Conservation (phyloP, 1,139 yeast genomes). For the Geotrichum cucujoidarum region DNA sequence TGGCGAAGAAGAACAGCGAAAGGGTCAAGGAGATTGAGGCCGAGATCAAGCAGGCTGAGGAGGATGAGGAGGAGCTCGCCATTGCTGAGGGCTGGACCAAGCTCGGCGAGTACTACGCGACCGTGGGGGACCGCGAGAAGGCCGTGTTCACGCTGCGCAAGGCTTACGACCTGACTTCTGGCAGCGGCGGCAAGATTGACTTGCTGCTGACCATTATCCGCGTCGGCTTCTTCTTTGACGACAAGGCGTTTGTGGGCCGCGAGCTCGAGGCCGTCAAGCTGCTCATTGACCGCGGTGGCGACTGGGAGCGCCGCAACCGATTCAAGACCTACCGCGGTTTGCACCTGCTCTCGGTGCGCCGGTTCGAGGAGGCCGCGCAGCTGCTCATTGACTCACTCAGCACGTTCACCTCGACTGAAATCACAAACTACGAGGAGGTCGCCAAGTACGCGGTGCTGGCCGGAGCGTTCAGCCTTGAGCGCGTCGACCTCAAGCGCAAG, state of each 20-base stretch:
- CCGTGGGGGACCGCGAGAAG: conserved; percentile 71
- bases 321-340: conserved; percentile 89
- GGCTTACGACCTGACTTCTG: conserved; percentile 75
- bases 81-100: conserved; percentile 69
- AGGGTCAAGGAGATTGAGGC: conserved; percentile 55
- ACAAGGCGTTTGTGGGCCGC: conserved; percentile 62
- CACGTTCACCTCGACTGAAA: conserved; percentile 92
- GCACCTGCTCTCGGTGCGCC: conserved; percentile 76
- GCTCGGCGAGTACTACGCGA: conserved; percentile 84
- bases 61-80: conserved; percentile 87
- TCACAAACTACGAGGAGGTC: conserved; percentile 82
- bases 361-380: conserved; percentile 77
- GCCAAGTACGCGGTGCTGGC: conserved; percentile 84
- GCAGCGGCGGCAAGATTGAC: conserved; percentile 88
- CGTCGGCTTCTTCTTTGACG: conserved; percentile 82
- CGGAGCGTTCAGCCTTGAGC: conserved; percentile 74
- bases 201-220: conserved; percentile 74
- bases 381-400: conserved; percentile 86
- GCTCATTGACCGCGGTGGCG: conserved; percentile 92
- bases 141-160: conserved; percentile 70
- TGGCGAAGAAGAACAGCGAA: conserved; percentile 51
- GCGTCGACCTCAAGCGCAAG: conserved; percentile 79
- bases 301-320: conserved; percentile 97
- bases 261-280: conserved; percentile 69
- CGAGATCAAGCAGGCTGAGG: conserved; percentile 68